Evolutionary conservation across 1,284 basidiomycete genomes (phyloP), one percentile per base, ranked within the genome.

Genomic region (Blastosporella zonata): DNA sequence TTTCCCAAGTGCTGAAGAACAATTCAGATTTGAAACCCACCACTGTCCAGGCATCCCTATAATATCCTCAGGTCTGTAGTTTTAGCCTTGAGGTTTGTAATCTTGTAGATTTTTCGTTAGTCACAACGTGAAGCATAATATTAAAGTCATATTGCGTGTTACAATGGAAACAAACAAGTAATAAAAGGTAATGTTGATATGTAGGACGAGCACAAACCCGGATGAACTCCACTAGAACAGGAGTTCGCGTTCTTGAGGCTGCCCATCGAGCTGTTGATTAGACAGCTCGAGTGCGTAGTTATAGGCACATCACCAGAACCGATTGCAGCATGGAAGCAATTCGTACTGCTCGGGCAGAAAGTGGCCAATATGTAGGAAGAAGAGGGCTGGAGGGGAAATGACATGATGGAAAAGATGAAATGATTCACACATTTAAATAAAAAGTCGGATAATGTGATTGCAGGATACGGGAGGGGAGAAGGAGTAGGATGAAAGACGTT

Each of bases 281-380:
- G 71, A 65, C 75, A 67, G 63, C 56, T 56, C 64, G 60, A 67
- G 53, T 69, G 38, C 67, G 40, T 79, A 54, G 36, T 49, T 84
- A 52, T 84, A 63, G 81, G 82, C 81, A 52, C 72, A 70, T 80
- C 76, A 83, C 78, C 82, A 85, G 83, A 84, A 85, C 83, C 82
- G 81, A 70, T 68, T 65, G 62, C 81, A 85, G 82, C 67, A 75
- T 82, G 61, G 74, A 67, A 60, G 65, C 62, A 61, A 63, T 61
- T 64, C 59, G 66, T 65, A 67, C 82, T 83, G 79, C 73, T 74
- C 83, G 82, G 82, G 82, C 82, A 85, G 82, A 84, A 82, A 77
- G 55, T 70, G 71, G 83, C 82, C 82, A 52, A 5, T 15, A 35
- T 27, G 28, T 15, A 22, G 25, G 29, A 10, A 8, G 25, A 58